Percentiles rank a stretch among this genome's conserved stretches.
These are phyloP conservation scores for Athelia psychrophila DNA, from an alignment of 1,284 basidiomycete species.

Conservation along the genomic window DNA sequence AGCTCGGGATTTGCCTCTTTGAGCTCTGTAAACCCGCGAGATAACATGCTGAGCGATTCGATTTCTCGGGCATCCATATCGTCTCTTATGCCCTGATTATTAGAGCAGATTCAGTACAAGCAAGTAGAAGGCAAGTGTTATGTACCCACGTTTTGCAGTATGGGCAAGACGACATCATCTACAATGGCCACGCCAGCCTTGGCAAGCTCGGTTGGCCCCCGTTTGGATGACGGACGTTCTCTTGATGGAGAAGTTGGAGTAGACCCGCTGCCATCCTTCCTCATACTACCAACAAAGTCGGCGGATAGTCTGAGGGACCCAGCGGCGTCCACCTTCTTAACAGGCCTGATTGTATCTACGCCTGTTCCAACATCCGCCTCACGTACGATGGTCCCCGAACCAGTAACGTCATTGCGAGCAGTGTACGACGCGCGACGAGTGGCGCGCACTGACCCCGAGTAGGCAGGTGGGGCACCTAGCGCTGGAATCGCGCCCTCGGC, in stretches of 20 bases:
- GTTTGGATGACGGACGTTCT: slow-evolving; percentile 39
- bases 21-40: slow-evolving; percentile 85
- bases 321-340: slow-evolving; percentile 85
- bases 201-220: slow-evolving; percentile 51
- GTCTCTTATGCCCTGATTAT: slow-evolving; percentile 67
- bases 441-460: slow-evolving; percentile 51
- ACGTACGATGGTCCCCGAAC: slow-evolving; percentile 73
- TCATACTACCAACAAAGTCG: slow-evolving; percentile 75
- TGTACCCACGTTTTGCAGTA: slow-evolving; percentile 62
- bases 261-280: slow-evolving; percentile 47
- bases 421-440: slow-evolving; percentile 70
- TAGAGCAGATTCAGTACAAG: slow-evolving; percentile 10
- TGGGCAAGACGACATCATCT: slow-evolving; percentile 79
- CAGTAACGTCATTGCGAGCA: slow-evolving; percentile 56
- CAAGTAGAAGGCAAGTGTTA: slow-evolving; percentile 1
- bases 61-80: slow-evolving; percentile 88
- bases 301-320: slow-evolving; percentile 77
- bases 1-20: slow-evolving; percentile 79
- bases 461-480: slow-evolving; percentile 59
- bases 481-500: slow-evolving; percentile 34
- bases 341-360: slow-evolving; percentile 86
- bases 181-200: slow-evolving; percentile 73
- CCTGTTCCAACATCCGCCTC: slow-evolving; percentile 84
- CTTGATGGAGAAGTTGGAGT: slow-evolving; percentile 45
- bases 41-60: slow-evolving; percentile 87